Evolutionary conservation across 805 yeast genomes (phyloP).

Genomic region (Wickerhamomyces chaumierensis): DNA sequence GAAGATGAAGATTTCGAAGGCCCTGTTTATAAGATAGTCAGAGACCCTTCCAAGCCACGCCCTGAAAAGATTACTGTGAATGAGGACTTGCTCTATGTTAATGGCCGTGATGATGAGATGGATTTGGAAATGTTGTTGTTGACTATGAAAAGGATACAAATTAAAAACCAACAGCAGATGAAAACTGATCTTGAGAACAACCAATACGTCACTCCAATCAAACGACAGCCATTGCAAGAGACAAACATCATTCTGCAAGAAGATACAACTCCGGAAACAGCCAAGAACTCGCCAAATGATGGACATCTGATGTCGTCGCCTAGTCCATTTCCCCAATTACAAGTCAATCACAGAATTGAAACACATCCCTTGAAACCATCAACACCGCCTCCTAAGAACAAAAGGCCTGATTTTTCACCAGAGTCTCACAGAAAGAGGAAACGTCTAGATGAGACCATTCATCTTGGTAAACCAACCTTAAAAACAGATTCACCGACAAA

Average conservation of each 20-base stretch:
- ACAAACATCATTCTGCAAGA: too few relatives aligned
- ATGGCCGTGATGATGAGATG: not conserved
- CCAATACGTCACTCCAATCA: not conserved
- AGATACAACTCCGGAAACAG: too few relatives aligned
- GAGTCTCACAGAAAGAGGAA: too few relatives aligned
- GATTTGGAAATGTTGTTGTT: constrained; percentile 52
- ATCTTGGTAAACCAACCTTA: constrained; percentile 1
- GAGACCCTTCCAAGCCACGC: constrained; percentile 40
- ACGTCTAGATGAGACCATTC: constrained; percentile 14
- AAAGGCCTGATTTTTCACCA: too few relatives aligned
- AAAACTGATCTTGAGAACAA: not conserved
- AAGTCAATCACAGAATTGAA: not conserved
- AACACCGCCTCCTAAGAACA: not conserved
- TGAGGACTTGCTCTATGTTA: constrained; percentile 39
- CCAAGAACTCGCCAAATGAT: too few relatives aligned
- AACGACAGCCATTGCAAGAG: too few relatives aligned
- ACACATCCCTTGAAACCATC: not conserved
- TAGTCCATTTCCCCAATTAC: too few relatives aligned
- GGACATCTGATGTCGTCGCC: too few relatives aligned
- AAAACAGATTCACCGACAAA: constrained; percentile 54
- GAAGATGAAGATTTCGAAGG: constrained; percentile 17
- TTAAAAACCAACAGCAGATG: not conserved
- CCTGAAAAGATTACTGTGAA: constrained; percentile 51
- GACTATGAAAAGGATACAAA: constrained; percentile 11
- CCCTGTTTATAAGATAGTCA: constrained; percentile 38